Percentiles rank a stretch among this genome's conserved stretches.
Conservation (phyloP, 176 grass and related monocot species). For the Saccharum spontaneum region DNA sequence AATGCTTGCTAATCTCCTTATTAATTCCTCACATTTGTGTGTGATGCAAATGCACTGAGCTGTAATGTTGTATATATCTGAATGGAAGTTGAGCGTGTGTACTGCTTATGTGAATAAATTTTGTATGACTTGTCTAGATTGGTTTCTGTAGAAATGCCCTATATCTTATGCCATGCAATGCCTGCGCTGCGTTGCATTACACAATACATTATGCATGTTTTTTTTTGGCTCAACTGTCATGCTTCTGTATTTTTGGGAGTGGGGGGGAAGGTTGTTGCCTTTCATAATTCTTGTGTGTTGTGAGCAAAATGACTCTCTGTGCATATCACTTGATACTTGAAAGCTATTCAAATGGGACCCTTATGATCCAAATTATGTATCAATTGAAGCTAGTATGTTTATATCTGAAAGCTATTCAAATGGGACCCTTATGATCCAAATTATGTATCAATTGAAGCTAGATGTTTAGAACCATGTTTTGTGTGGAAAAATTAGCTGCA, state of each 20-base stretch:
- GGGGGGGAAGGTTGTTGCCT: not conserved
- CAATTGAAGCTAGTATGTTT: slow-evolving; percentile 13
- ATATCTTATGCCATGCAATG: not conserved
- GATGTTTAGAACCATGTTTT: slow-evolving; percentile 20
- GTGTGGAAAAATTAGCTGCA: not conserved
- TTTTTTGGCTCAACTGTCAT: not conserved
- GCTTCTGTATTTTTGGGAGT: not conserved
- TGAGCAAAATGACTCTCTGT: not conserved
- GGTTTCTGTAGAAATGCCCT: not conserved
- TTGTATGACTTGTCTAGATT: not conserved
- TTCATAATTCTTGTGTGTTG: not conserved
- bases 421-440: not conserved
- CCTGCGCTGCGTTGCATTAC: not conserved
- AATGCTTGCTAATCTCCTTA: not conserved
- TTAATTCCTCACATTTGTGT: not conserved
- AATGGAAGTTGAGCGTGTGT: not conserved
- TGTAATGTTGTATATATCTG: not conserved
- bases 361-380: not conserved
- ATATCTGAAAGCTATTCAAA: not conserved
- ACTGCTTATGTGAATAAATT: not conserved
- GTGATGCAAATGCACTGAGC: not conserved
- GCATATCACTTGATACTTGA: slow-evolving; percentile 14
- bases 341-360: not conserved
- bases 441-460: slow-evolving; percentile 16
- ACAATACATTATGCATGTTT: not conserved